Conservation (phyloP, 1,284 basidiomycete genomes). For the Gomphus sp. region DNA sequence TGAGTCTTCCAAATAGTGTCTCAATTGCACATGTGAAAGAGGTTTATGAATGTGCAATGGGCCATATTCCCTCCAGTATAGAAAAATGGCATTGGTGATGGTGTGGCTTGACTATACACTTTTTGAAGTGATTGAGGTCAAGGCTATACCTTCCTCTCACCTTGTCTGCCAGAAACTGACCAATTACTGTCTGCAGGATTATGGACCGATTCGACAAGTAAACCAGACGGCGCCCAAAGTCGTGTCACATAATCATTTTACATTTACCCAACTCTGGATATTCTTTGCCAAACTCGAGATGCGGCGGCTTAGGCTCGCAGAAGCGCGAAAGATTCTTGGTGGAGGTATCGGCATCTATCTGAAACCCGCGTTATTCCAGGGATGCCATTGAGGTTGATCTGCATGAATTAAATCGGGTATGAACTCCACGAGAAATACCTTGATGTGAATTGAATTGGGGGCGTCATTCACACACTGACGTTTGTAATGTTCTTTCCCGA, state of each 20-base stretch:
- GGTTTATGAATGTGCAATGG: slow-evolving; percentile 94
- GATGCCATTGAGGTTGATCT: slow-evolving; percentile 88
- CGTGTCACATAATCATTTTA: slow-evolving; percentile 93
- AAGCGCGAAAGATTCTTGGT: slow-evolving; percentile 87
- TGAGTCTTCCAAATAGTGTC: no score
- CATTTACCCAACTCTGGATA: slow-evolving; percentile 94
- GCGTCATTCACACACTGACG: not conserved
- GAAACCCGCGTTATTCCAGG: slow-evolving; percentile 89
- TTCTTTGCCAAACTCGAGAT: slow-evolving; percentile 91
- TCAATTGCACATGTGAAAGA: slow-evolving; percentile 67
- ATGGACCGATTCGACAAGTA: slow-evolving; percentile 77
- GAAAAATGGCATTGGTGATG: slow-evolving; percentile 92
- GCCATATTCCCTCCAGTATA: slow-evolving; percentile 68
- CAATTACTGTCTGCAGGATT: slow-evolving; percentile 46
- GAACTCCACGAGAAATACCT: slow-evolving; percentile 95
- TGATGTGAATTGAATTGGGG: slow-evolving; percentile 44
- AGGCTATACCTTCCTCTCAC: slow-evolving; percentile 36
- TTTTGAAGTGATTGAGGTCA: slow-evolving; percentile 94
- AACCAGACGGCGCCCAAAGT: slow-evolving; percentile 87
- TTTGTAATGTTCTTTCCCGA: slow-evolving; percentile 2
- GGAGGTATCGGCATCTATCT: slow-evolving; percentile 92
- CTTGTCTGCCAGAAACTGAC: not conserved
- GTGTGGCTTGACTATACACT: slow-evolving; percentile 94
- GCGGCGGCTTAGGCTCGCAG: slow-evolving; percentile 70
- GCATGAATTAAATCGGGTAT: slow-evolving; percentile 92